These are phyloP conservation scores for Zea mays DNA, from an alignment of 176 grass and related monocot genomes.

Conservation along the genomic window Zm-B73-REFERENCE-NAM-5.0 NC_050099.1:249272001-249272500, in stretches of 20 bases:
- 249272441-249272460: constrained; percentile 87
- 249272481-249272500: constrained; percentile 9
- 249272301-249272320: neutral
- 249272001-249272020: constrained; percentile 63
- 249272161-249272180: neutral
- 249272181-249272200: neutral
- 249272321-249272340: constrained; percentile 4
- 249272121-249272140: neutral
- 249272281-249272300: neutral
- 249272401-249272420: constrained; percentile 97
- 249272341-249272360: constrained; percentile 57
- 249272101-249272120: neutral
- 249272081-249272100: neutral
- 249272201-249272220: neutral
- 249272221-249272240: neutral
- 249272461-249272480: constrained; percentile 74
- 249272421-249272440: constrained; percentile 95
- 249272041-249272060: neutral
- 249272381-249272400: constrained; percentile 92
- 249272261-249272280: neutral
- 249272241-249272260: neutral
- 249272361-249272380: constrained; percentile 88
- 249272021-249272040: constrained; percentile 31
- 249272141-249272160: neutral
- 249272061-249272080: neutral